These are phyloP conservation scores for Narthecium ossifragum DNA, from an alignment of 106 monocot species.

Conservation along the genomic window DNA sequence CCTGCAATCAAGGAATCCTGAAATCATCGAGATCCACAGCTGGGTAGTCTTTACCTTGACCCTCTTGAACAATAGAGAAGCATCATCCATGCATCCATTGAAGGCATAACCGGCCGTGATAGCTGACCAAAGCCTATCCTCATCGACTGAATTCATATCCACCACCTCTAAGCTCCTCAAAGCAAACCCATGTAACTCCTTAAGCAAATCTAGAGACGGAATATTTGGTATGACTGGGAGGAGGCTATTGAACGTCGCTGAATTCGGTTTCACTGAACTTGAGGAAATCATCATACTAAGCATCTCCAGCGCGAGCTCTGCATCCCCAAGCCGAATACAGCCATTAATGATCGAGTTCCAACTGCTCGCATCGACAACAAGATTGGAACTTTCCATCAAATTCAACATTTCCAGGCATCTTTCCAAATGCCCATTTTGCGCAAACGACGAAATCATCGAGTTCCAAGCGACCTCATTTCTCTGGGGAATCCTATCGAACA, in stretches of 20 bases:
- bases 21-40: slow-evolving; percentile 54
- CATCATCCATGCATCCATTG: slow-evolving; percentile 28
- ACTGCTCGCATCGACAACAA: slow-evolving; percentile 25
- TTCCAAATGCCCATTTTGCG: too few relatives aligned
- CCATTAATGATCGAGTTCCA: slow-evolving; percentile 72
- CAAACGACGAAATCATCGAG: too few relatives aligned
- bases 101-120: slow-evolving; percentile 38
- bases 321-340: slow-evolving; percentile 38
- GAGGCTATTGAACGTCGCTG: slow-evolving; percentile 53
- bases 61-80: slow-evolving; percentile 26
- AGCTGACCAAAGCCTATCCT: slow-evolving; percentile 34
- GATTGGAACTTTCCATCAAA: too few relatives aligned
- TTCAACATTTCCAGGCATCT: too few relatives aligned
- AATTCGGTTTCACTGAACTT: slow-evolving; percentile 15
- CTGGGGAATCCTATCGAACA: slow-evolving; percentile 64
- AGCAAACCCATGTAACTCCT: slow-evolving; percentile 51
- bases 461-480: slow-evolving; percentile 37
- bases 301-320: slow-evolving; percentile 22
- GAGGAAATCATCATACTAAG: slow-evolving; percentile 29
- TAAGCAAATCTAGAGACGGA: slow-evolving; percentile 11
- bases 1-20: slow-evolving; percentile 36
- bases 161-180: slow-evolving; percentile 23
- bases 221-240: slow-evolving; percentile 35
- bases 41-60: slow-evolving; percentile 24
- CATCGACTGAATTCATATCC: slow-evolving; percentile 17